These are phyloP conservation scores for Hygrocybe coccinea DNA, from an alignment of 768 basidiomycete species.

Conservation along the genomic window DNA sequence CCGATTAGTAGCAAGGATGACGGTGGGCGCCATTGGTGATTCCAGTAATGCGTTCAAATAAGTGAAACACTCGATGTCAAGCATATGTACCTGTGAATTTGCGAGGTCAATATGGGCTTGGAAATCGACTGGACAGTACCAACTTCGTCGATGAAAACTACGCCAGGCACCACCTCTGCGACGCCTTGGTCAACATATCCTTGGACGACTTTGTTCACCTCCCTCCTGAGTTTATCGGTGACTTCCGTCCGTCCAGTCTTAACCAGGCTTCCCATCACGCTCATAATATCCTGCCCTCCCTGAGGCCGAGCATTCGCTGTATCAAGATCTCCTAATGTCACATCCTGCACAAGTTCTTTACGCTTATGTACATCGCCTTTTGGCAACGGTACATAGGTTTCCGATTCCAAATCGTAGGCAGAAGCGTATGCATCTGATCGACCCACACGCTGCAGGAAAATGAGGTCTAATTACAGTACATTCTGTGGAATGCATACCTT, in stretches of 20 bases:
- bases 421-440: slow-evolving; percentile 96
- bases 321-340: slow-evolving; percentile 91
- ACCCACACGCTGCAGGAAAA: slow-evolving; percentile 69
- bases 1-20: slow-evolving; percentile 94
- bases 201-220: slow-evolving; percentile 97
- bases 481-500: slow-evolving; percentile 51
- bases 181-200: slow-evolving; percentile 97
- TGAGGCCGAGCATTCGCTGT: slow-evolving; percentile 95
- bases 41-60: slow-evolving; percentile 95
- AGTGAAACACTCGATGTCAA: slow-evolving; percentile 99
- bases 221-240: slow-evolving; percentile 90
- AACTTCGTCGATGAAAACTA: slow-evolving; percentile 98
- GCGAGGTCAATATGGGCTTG: neutral
- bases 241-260: slow-evolving; percentile 93
- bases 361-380: slow-evolving; percentile 96
- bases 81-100: slow-evolving; percentile 84
- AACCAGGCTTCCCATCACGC: slow-evolving; percentile 88
- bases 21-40: slow-evolving; percentile 95
- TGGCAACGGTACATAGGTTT: slow-evolving; percentile 95
- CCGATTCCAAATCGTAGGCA: slow-evolving; percentile 95
- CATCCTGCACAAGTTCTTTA: slow-evolving; percentile 93
- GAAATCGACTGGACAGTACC: slow-evolving; percentile 4
- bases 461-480: neutral
- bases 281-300: slow-evolving; percentile 98
- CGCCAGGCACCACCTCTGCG: slow-evolving; percentile 95